Conservation (phyloP, 306 rosid species). For the Vicia faba region DNA sequence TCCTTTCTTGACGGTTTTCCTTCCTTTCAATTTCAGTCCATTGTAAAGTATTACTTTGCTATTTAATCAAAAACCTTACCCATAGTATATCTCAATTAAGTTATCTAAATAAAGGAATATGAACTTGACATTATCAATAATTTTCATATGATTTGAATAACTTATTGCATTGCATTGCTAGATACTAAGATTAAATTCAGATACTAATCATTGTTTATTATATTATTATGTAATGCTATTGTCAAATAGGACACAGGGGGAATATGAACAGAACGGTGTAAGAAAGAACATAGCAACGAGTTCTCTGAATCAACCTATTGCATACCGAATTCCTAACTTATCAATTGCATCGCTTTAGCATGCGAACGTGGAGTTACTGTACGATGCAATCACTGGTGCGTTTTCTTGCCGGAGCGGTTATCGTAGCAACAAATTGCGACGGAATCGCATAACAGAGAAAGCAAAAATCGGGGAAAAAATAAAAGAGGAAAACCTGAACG, state of each 20-base stretch:
- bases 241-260: not conserved
- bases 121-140: no score
- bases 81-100: no score
- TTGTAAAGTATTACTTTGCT: no score
- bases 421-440: not conserved
- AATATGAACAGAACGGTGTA: not conserved
- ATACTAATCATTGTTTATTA: not conserved
- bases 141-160: no score
- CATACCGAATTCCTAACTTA: not conserved
- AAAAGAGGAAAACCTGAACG: not conserved
- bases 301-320: not conserved
- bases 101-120: no score
- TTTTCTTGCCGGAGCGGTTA: not conserved
- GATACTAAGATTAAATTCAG: no score
- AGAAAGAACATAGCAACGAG: not conserved
- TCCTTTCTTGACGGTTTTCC: slow-evolving; percentile 1
- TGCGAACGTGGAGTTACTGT: not conserved
- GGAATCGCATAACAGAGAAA: not conserved
- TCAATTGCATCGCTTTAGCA: not conserved
- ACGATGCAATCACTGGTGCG: not conserved
- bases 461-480: no score
- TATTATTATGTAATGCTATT: not conserved
- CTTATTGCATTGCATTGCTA: no score
- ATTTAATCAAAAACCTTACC: no score
- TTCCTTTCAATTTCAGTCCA: not conserved